Conservation (phyloP, 257 asterid genomes). For the Primulina huaijiensis region DNA sequence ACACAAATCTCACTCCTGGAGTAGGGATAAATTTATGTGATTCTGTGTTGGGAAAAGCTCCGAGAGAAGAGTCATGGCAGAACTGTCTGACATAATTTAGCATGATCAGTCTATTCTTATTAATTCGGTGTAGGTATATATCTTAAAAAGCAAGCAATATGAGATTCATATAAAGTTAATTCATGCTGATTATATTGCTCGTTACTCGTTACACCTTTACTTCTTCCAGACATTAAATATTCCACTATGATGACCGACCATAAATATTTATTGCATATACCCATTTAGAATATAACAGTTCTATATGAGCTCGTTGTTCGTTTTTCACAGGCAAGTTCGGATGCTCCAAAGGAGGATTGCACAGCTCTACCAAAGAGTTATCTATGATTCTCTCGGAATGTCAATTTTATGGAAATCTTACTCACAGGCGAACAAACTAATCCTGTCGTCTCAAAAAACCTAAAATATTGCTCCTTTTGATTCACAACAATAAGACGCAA, state of each 20-base stretch:
- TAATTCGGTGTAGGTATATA: neutral
- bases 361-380: slow-evolving; percentile 65
- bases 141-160: neutral
- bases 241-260: too few relatives aligned
- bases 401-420: neutral
- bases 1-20: neutral
- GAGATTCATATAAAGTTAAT: too few relatives aligned
- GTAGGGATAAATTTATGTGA: slow-evolving; percentile 2
- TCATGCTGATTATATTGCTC: neutral
- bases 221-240: too few relatives aligned
- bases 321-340: slow-evolving; percentile 56
- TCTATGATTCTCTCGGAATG: neutral
- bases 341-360: slow-evolving; percentile 54
- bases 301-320: neutral
- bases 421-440: neutral
- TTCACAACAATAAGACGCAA: neutral
- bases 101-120: neutral
- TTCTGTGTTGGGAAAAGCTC: slow-evolving; percentile 5
- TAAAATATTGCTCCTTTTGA: neutral
- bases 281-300: slow-evolving; percentile 9
- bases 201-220: too few relatives aligned
- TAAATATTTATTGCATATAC: neutral
- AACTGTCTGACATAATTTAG: neutral
- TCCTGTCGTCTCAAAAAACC: neutral
- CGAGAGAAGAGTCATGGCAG: neutral